A percentile compares a stretch with the other conserved stretches of the same genome.
Evolutionary conservation across 192 early-diverging fungal genomes (phyloP).

Genomic region (Backusella psychrophila): DNA sequence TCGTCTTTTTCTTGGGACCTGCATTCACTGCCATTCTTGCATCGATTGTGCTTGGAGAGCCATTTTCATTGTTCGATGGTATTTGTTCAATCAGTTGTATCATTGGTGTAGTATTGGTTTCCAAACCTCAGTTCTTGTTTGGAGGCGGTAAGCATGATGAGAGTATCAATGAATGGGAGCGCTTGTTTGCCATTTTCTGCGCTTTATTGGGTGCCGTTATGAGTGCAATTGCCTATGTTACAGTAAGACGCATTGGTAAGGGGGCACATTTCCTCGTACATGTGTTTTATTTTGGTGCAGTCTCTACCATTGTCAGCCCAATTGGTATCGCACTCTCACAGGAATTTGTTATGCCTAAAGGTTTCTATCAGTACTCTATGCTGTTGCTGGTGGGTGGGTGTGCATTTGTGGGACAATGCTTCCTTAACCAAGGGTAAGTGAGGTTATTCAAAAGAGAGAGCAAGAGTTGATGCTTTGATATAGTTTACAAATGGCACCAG

Average conservation of each 20-base stretch:
- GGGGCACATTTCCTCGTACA: constrained; percentile 75
- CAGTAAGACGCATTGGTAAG: constrained; percentile 72
- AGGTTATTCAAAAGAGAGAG: neutral
- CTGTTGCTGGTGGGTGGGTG: constrained; percentile 50
- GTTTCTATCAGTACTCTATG: constrained; percentile 45
- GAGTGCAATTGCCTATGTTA: constrained; percentile 62
- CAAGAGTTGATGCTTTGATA: neutral
- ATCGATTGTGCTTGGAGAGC: constrained; percentile 56
- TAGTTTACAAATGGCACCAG: constrained; percentile 67
- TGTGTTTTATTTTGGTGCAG: constrained; percentile 72
- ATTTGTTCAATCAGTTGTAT: constrained; percentile 54
- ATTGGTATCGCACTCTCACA: constrained; percentile 43
- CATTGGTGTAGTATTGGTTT: constrained; percentile 61
- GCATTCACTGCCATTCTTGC: constrained; percentile 76
- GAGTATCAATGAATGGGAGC: neutral
- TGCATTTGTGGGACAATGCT: constrained; percentile 71
- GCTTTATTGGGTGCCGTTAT: constrained; percentile 60
- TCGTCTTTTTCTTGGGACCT: constrained; percentile 75
- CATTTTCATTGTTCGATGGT: constrained; percentile 57
- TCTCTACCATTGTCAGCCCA: constrained; percentile 50
- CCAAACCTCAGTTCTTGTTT: constrained; percentile 51
- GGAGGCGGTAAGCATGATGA: neutral
- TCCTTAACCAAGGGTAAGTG: constrained; percentile 66
- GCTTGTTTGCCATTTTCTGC: constrained; percentile 41
- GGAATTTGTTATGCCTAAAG: constrained; percentile 38